Evolutionary conservation across 768 basidiomycete genomes (phyloP).

Genomic region (Kwoniella shandongensis): DNA sequence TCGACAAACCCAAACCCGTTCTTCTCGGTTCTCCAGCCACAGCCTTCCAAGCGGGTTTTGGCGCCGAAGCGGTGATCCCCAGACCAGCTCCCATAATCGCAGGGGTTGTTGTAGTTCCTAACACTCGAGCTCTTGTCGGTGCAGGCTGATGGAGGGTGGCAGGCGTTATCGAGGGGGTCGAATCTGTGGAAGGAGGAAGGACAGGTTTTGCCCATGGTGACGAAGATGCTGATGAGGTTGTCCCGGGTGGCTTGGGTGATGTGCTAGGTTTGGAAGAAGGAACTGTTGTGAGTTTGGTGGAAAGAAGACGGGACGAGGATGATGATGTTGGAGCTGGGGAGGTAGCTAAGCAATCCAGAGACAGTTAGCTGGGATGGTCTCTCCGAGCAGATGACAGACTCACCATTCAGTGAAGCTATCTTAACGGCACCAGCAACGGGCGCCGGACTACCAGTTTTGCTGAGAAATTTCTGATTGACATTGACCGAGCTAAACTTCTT

Average conservation of each 20-base stretch:
- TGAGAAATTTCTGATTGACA: conserved; percentile 94
- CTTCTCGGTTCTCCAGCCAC: conserved; percentile 53
- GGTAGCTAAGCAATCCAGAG: conserved; percentile 50
- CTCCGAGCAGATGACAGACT: conserved; percentile 27
- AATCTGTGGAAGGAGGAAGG: conserved; percentile 29
- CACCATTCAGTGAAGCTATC: conserved; percentile 28
- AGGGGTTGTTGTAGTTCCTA: conserved; percentile 17
- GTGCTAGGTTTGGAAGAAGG: conserved; percentile 54
- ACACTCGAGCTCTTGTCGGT: conserved; percentile 44
- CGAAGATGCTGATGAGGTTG: conserved; percentile 65
- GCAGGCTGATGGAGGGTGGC: conserved; percentile 30
- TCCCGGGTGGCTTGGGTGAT: conserved; percentile 52
- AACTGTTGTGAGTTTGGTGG: conserved; percentile 71
- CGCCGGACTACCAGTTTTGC: conserved; percentile 70
- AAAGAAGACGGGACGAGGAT: conserved; percentile 70
- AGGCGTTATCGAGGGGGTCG: conserved; percentile 3
- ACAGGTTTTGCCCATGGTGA: conserved; percentile 68
- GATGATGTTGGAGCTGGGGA: conserved; percentile 36
- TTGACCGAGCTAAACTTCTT: conserved; percentile 89
- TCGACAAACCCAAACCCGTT: conserved; percentile 52
- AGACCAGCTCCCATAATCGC: conserved; percentile 30
- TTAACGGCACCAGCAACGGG: conserved; percentile 29
- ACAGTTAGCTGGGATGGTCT: background rate
- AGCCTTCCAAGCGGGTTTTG: conserved; percentile 73
- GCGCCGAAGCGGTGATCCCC: conserved; percentile 15